Evolutionary conservation across 176 grass and related monocot species (phyloP), one percentile per base, ranked within the genome.

Genomic region (Tillandsia leiboldiana): DNA sequence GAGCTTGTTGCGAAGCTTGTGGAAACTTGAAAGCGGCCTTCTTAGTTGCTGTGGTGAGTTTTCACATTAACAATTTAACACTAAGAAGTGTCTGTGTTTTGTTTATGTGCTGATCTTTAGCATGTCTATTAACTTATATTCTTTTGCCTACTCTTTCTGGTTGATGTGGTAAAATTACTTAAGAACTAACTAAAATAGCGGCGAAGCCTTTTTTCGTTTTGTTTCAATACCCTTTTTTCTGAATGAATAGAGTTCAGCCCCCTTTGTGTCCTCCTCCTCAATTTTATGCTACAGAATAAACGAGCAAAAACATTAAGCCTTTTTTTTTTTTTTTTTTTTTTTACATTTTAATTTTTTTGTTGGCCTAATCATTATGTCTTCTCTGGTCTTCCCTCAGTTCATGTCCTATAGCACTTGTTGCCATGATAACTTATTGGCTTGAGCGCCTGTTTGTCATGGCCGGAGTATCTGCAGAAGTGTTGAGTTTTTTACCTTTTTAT

Each of bases 11-110:
- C 51, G 89, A 99, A 82, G 94, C 82, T 80, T 99, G 94, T 90
- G 82, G 77, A 71, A 93, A 99, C 86, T 87, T 99, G 68, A 99
- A 99, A 80, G 94, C 94, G 28, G 94, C 94, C 51, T 99, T 99
- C 71, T 76, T 99, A 24, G 78, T 99, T 86, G 94, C 94, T 78
- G 89, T 99, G 79, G 94, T 99, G 75, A 93, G 86, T 90, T 90
- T 50, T 67, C 67, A 53, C 49, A 78, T 4, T 61, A 61, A 61
- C 56, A 61, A 10, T 23, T 4, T 61, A 61, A 61, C 56, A 61
- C 22, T 23, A 61, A 61, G 9, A 61, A 61, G 13, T 2, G 3
- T 59, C 20, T 61, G 22, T 61, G 4, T 61, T 61, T 61, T 1
- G 17, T 23, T 20, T 61, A 61, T 20, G 22, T 20, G 22, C 22